Conservation (phyloP, 73 alveolate species). For the Stentor roeselii region DNA sequence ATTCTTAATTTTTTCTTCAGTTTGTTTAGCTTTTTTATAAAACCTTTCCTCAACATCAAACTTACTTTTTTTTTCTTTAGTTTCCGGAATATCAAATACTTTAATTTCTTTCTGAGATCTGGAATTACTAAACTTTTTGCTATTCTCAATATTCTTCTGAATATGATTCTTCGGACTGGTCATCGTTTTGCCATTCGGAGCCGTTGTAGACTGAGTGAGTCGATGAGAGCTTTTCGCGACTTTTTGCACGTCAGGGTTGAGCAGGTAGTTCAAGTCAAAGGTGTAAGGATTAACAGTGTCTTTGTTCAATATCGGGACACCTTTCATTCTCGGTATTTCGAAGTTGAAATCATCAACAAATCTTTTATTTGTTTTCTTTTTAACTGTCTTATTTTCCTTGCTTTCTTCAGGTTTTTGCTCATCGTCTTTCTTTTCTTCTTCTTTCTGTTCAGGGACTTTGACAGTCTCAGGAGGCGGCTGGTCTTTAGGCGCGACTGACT, state of each 20-base stretch:
- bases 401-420: background rate
- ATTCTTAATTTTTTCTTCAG: background rate
- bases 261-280: background rate
- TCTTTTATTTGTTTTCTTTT: too few relatives aligned
- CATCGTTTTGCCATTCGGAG: too few relatives aligned
- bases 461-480: background rate
- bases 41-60: slow-evolving; percentile 21
- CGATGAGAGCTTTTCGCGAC: background rate
- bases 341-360: background rate
- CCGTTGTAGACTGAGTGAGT: background rate
- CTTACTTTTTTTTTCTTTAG: background rate
- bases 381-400: background rate
- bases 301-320: background rate
- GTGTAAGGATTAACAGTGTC: slow-evolving; percentile 4
- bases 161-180: background rate
- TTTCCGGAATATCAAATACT: background rate
- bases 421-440: background rate
- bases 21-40: slow-evolving; percentile 13
- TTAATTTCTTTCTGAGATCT: background rate
- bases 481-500: background rate
- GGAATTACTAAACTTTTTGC: background rate
- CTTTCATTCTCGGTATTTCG: background rate
- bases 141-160: background rate
- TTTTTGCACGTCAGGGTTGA: slow-evolving; percentile 21
- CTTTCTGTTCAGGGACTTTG: background rate